Evolutionary conservation across 495 filamentous ascomycete genomes (phyloP), one percentile per base, ranked within the genome.

Genomic region (Talaromyces proteolyticus): DNA sequence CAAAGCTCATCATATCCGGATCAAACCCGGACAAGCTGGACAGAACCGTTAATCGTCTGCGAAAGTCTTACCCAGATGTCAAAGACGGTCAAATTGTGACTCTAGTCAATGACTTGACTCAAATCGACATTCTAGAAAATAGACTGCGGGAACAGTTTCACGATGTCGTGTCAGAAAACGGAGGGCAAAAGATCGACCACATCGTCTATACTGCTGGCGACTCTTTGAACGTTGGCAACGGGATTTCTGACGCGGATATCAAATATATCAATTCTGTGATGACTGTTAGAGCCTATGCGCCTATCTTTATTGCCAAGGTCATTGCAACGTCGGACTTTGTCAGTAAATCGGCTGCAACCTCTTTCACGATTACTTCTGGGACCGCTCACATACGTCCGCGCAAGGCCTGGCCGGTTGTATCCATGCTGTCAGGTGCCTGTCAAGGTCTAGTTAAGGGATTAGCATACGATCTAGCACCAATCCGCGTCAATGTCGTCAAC

Each of bases 131-230:
- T 10, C 8, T 47, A 21, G 44, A 47, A 16, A 19, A 24, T 11
- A 47, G 44, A 47, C 21, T 47, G 7, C 44, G 29, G 7, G 44
- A 47, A 18, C 17, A 18, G 26, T 12, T 47, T 12, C 24, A 37
- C 16, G 17, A 34, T 8, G 29, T 16, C n/a, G 44, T 29, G 11
- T 47, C 44, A 1, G 6, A 37, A 14, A 19, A 12, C 3, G 26
- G 11, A 17, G 7, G 17, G 14, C 44, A 38, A 20, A 47, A 47
- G 29, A 47, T 87, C 48, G 69, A 87, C 62, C 85, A 87, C 55
- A 68, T 87, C 25, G 74, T 82, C 49, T 78, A 67, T 63, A 86
- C 82, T 0, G 83, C 85, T 0, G 81, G 70, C 11, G 66, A 83
- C 48, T 38, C 47, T 5, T 60, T 79, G 0, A 14, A 47, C 18